Base-by-base conservation (phyloP, 1,284 basidiomycete species). In the Ganoderma lucidum region DNA sequence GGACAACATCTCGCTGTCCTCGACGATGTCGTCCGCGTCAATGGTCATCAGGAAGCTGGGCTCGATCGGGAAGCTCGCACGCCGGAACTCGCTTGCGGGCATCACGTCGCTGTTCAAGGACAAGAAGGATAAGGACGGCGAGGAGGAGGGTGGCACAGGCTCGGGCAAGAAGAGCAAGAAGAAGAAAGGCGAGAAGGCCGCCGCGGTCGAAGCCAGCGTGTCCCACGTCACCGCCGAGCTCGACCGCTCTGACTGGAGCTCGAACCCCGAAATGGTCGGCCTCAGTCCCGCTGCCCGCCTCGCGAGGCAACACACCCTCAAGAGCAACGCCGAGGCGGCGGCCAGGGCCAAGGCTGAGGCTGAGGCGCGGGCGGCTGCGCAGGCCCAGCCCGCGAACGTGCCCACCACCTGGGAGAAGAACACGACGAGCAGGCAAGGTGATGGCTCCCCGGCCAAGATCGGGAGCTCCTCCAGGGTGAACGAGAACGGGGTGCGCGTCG, bases 21-120 rank as follows among this genome's bases (percentile, higher is more conserved):
- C 95, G n/a, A 98, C 97, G 56, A 97, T 98, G 75, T 96, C 93
- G 71, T 96, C 94, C 66, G 97, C 97, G 9, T 96, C 94, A 68
- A 94, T 99, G 80, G 98, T 99, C 91, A 97, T 99, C 76, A 91
- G 97, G 75, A 99, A 98, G 83, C 91, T 99, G 64, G 97, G 97
- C 39, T 93, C 92, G 65, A 92, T 98, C 80, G 96, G 96, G 60
- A 96, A 94, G 81, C 86, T 98, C n/a, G 95, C 96, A 6, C 85
- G 96, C 66, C 87, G 96, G 56, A 97, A 97, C 80, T 95, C 94
- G 63, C 84, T 98, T 63, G 94, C 94, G 69, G 95, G 96, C 55
- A 96, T 98, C 77, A 96, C 96, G n/a, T 94, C 93, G 63, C 85
- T 98, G 68, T 97, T 97, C 87, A 97, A 97, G 82, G 94, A 96